A percentile compares a stretch with the other conserved stretches of the same genome.
phyloP scores from a whole-genome alignment of 2,329 filamentous ascomycete genomes.

The Hypoxylon sp. region DNA sequence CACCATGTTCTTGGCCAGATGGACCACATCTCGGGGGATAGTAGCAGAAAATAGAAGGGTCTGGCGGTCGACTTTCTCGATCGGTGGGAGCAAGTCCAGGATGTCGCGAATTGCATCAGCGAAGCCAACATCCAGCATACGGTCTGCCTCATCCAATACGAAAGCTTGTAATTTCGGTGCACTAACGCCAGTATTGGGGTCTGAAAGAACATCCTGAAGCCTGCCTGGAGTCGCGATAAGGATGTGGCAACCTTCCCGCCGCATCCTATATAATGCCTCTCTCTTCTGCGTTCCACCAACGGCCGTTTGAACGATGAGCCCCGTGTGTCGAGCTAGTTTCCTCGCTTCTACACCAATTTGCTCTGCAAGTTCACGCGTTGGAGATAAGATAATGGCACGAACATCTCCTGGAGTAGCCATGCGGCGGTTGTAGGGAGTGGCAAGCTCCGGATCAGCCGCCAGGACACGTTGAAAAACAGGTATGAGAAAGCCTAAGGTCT shows the following conservation, averaged over 20 bases:
- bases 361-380: constrained; percentile 84
- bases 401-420: constrained; percentile 69
- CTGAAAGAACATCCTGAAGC: constrained; percentile 83
- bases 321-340: constrained; percentile 75
- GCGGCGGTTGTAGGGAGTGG: constrained; percentile 58
- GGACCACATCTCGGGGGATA: constrained; percentile 85
- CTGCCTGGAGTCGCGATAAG: constrained; percentile 93
- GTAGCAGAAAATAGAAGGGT: constrained; percentile 97
- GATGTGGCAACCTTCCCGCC: constrained; percentile 84
- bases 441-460: constrained; percentile 72
- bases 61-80: constrained; percentile 77
- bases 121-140: constrained; percentile 97
- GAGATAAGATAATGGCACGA: constrained; percentile 80
- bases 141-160: constrained; percentile 96
- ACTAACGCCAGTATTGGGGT: constrained; percentile 72
- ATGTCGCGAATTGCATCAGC: constrained; percentile 75
- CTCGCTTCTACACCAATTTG: constrained; percentile 86
- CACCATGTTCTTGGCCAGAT: constrained; percentile 82
- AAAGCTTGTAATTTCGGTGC: constrained; percentile 90
- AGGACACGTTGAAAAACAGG: constrained; percentile 88
- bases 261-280: constrained; percentile 76
- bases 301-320: constrained; percentile 79
- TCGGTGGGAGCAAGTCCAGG: constrained; percentile 72
- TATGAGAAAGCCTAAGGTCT: constrained; percentile 93
- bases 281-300: constrained; percentile 91